Evolutionary conservation across 345 rosid species (phyloP).

Genomic region (Citrus sp.): DNA sequence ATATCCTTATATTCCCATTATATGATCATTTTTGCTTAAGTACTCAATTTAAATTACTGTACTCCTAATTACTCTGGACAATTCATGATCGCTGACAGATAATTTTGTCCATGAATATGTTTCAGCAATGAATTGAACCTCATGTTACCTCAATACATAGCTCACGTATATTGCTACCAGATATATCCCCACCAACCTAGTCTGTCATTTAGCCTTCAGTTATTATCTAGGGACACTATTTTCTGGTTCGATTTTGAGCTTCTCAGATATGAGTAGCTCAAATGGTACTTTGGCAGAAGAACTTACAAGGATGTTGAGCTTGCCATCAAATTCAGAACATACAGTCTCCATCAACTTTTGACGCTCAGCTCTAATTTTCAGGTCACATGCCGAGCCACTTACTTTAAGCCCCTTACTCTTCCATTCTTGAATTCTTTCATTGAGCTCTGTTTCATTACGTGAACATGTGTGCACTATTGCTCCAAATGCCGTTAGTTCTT

Average conservation of each 20-base stretch:
- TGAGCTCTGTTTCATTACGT: background rate
- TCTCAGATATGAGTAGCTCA: background rate
- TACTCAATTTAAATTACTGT: too few species aligned
- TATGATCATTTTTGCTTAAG: too few species aligned
- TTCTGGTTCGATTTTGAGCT: background rate
- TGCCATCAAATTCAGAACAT: constrained; percentile 42
- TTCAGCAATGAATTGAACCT: too few species aligned
- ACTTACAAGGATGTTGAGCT: constrained; percentile 60
- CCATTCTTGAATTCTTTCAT: constrained; percentile 34
- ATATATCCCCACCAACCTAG: too few species aligned
- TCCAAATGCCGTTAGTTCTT: constrained; percentile 14
- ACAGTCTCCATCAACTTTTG: constrained; percentile 43
- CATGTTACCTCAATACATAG: too few species aligned
- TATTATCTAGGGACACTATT: background rate
- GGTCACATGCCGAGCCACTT: constrained; percentile 59
- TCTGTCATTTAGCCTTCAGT: too few species aligned
- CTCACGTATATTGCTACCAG: too few species aligned
- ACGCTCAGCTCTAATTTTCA: constrained; percentile 29
- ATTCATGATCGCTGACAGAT: too few species aligned
- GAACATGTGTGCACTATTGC: constrained; percentile 13
- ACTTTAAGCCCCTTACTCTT: constrained; percentile 40
- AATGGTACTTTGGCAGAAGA: background rate
- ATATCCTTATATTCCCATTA: too few species aligned
- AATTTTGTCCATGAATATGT: too few species aligned
- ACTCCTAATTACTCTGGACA: too few species aligned